A percentile compares a stretch with the other conserved stretches of the same genome.
Conservation (phyloP, 495 filamentous ascomycete genomes). For the Annulohypoxylon moriforme region DNA sequence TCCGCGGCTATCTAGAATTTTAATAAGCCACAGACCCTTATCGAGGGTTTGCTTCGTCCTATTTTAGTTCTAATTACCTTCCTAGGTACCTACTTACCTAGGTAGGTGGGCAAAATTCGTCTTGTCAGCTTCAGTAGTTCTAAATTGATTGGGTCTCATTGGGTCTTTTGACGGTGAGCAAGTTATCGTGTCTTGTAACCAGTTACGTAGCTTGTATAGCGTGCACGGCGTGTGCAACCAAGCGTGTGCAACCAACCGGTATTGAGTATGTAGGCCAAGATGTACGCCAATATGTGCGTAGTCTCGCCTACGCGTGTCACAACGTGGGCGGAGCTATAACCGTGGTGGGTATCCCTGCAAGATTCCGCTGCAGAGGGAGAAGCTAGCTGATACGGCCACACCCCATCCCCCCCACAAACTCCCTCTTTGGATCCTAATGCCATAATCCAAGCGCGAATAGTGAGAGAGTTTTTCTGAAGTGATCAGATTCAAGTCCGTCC, state of each 20-base stretch:
- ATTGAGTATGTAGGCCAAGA: too few species aligned
- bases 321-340: slow-evolving; percentile 14
- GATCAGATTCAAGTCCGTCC: slow-evolving; percentile 8
- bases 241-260: slow-evolving; percentile 15
- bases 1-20: background rate
- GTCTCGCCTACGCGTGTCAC: slow-evolving; percentile 11
- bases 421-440: background rate
- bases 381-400: slow-evolving; percentile 20
- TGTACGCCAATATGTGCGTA: too few species aligned
- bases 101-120: background rate
- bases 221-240: background rate
- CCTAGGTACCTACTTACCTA: background rate
- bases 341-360: slow-evolving; percentile 20
- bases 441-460: background rate
- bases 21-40: background rate
- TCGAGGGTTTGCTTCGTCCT: background rate
- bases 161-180: slow-evolving; percentile 6
- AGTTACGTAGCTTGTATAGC: background rate
- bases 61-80: background rate
- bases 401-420: background rate
- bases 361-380: slow-evolving; percentile 7
- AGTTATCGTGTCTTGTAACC: slow-evolving; percentile 4
- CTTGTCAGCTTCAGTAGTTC: background rate
- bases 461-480: background rate
- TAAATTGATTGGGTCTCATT: background rate